These are phyloP conservation scores for Clonostachys rosea DNA, from an alignment of 2,329 filamentous ascomycete genomes.

Conservation along the genomic window DNA sequence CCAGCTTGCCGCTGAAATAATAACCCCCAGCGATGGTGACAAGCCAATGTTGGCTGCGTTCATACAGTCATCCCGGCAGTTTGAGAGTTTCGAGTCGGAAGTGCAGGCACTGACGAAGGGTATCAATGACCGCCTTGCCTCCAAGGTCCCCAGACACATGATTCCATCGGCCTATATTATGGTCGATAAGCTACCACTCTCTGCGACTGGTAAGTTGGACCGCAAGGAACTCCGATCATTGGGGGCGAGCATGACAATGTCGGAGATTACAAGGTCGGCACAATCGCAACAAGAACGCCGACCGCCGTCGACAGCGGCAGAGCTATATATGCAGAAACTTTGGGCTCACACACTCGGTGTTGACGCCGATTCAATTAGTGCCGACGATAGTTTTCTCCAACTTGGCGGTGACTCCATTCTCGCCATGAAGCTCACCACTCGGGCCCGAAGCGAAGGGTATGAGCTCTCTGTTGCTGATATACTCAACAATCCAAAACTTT, in stretches of 20 bases:
- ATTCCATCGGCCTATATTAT: neutral
- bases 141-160: neutral
- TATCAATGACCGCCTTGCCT: neutral
- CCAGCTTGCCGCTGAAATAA: constrained; percentile 31
- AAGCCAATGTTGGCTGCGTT: neutral
- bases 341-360: constrained; percentile 20
- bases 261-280: no score
- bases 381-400: constrained; percentile 31
- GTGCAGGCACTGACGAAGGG: neutral
- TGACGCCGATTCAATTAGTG: constrained; percentile 2
- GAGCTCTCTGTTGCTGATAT: constrained; percentile 36
- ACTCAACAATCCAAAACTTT: constrained; percentile 36
- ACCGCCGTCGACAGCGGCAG: neutral
- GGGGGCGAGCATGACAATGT: no score
- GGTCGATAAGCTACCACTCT: neutral
- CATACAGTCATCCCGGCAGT: neutral
- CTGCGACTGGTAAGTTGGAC: neutral
- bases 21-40: constrained; percentile 23
- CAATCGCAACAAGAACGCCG: no score
- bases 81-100: neutral
- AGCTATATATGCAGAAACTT: constrained; percentile 13
- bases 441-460: constrained; percentile 30
- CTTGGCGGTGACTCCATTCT: constrained; percentile 44
- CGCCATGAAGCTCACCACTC: constrained; percentile 43
- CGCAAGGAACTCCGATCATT: constrained; percentile 6